Conservation (phyloP, 768 basidiomycete species). For the Trametes cinnabarina region DNA sequence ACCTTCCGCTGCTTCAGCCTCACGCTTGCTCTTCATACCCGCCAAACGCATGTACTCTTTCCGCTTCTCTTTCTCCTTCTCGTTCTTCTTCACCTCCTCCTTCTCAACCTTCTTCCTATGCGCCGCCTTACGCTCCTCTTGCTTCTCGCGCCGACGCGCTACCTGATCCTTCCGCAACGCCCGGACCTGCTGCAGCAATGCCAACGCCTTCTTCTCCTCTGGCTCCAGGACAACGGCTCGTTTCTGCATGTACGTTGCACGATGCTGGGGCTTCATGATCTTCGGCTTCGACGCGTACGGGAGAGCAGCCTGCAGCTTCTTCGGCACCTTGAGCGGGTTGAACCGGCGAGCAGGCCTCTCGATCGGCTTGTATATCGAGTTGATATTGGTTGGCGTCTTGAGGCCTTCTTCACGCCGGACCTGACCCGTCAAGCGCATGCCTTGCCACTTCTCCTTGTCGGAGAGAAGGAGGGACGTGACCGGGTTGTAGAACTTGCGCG, state of each 20-base stretch:
- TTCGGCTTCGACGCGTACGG: constrained; percentile 95
- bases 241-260: constrained; percentile 87
- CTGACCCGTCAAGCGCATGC: constrained; percentile 95
- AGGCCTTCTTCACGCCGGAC: constrained; percentile 83
- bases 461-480: constrained; percentile 87
- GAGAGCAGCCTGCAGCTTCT: constrained; percentile 84
- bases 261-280: constrained; percentile 68
- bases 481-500: constrained; percentile 94
- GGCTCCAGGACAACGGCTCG: constrained; percentile 94
- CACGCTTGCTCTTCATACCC: constrained; percentile 71
- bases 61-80: constrained; percentile 74
- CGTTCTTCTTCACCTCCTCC: constrained; percentile 56
- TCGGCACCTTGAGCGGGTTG: constrained; percentile 85
- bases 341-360: constrained; percentile 81
- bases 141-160: constrained; percentile 75
- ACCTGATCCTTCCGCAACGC: constrained; percentile 90
- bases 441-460: constrained; percentile 80
- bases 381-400: constrained; percentile 75
- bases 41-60: constrained; percentile 72
- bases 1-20: constrained; percentile 59
- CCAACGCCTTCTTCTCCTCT: constrained; percentile 90
- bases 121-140: constrained; percentile 69
- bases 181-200: constrained; percentile 89
- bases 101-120: constrained; percentile 73
- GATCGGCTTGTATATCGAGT: constrained; percentile 86